These are phyloP conservation scores for Kwoniella sp. DNA, from an alignment of 768 basidiomycete species.

Conservation along the genomic window DNA sequence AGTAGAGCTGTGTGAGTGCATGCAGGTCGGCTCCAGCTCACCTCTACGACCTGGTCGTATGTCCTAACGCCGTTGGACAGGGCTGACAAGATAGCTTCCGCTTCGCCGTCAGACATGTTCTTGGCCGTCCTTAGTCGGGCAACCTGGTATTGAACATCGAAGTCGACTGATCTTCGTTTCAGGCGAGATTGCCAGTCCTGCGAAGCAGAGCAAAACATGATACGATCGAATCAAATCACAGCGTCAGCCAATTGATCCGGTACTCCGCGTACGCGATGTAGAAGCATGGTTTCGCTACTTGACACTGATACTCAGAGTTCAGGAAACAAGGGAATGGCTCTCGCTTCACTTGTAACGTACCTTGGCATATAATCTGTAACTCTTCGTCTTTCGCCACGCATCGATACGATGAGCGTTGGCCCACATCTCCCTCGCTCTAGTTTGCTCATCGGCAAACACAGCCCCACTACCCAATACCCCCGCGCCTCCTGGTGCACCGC, in stretches of 20 bases:
- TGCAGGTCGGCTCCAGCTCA: too few relatives aligned
- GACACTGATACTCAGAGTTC: too few relatives aligned
- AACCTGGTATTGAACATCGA: constrained; percentile 85
- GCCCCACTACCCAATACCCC: constrained; percentile 78
- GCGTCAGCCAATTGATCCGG: too few relatives aligned
- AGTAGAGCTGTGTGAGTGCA: too few relatives aligned
- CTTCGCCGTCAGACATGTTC: constrained; percentile 72
- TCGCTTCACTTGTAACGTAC: constrained; percentile 59
- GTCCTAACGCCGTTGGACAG: constrained; percentile 71
- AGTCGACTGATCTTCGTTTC: constrained; percentile 66
- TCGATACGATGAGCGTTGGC: constrained; percentile 83
- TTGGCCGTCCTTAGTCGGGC: constrained; percentile 74
- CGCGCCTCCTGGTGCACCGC: too few relatives aligned
- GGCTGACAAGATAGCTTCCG: constrained; percentile 70
- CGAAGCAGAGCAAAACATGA: too few relatives aligned
- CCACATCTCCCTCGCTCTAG: constrained; percentile 69
- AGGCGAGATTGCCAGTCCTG: constrained; percentile 71
- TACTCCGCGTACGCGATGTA: too few relatives aligned
- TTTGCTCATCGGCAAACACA: constrained; percentile 71
- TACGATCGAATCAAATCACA: not conserved
- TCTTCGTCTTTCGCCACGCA: constrained; percentile 83
- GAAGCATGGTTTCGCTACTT: too few relatives aligned
- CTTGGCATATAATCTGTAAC: constrained; percentile 70
- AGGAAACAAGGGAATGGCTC: too few relatives aligned
- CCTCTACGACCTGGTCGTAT: constrained; percentile 90